Conservation (phyloP, 2,329 filamentous ascomycete species). For the Clonostachys rhizophaga region DNA sequence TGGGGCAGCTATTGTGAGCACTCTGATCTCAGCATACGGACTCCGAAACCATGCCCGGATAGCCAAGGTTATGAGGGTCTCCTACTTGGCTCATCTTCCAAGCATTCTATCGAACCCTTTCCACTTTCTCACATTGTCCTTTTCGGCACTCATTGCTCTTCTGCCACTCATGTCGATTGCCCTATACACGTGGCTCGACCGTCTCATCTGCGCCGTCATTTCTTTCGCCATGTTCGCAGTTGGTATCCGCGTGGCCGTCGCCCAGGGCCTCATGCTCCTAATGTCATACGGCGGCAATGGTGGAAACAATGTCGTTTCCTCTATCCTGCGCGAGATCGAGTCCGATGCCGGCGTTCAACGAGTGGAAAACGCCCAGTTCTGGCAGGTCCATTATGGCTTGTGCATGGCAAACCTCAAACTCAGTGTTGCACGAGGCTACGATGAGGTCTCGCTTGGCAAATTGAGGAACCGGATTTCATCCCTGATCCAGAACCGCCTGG, state of each 20-base stretch:
- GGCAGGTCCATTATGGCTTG: slow-evolving; percentile 96
- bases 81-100: slow-evolving; percentile 76
- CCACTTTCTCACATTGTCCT: slow-evolving; percentile 88
- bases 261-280: slow-evolving; percentile 87
- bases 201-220: slow-evolving; percentile 74
- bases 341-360: slow-evolving; percentile 69
- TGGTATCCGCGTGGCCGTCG: slow-evolving; percentile 76
- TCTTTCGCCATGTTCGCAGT: slow-evolving; percentile 85
- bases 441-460: slow-evolving; percentile 67
- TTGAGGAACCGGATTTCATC: slow-evolving; percentile 72
- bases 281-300: slow-evolving; percentile 68
- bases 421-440: slow-evolving; percentile 57
- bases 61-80: slow-evolving; percentile 83
- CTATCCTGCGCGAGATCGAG: slow-evolving; percentile 81
- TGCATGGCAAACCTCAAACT: slow-evolving; percentile 94
- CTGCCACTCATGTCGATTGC: slow-evolving; percentile 77
- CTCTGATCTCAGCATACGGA: slow-evolving; percentile 79
- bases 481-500: slow-evolving; percentile 79
- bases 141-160: slow-evolving; percentile 73
- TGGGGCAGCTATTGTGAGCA: slow-evolving; percentile 75
- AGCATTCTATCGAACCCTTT: slow-evolving; percentile 90
- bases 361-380: slow-evolving; percentile 90
- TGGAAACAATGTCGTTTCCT: slow-evolving; percentile 49
- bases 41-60: slow-evolving; percentile 90
- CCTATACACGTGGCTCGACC: slow-evolving; percentile 81